Conservation (phyloP, 768 basidiomycete genomes). For the Pulveroboletus sp. region DNA sequence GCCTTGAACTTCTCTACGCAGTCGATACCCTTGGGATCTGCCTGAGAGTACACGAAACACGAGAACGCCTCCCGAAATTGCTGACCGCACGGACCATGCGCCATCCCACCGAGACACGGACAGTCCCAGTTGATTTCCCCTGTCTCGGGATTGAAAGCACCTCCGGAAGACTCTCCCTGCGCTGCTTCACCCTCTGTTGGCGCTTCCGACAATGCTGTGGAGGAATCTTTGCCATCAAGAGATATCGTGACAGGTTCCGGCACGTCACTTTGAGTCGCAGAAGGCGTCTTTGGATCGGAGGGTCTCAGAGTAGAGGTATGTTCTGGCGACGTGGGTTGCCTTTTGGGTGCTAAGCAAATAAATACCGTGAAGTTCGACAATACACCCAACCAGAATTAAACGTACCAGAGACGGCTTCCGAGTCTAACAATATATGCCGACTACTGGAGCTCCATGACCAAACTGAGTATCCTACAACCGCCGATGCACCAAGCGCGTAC, state of each 20-base stretch:
- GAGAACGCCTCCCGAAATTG: constrained; percentile 95
- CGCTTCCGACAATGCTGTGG: constrained; percentile 3
- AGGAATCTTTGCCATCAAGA: constrained; percentile 6
- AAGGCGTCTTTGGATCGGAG: constrained; percentile 20
- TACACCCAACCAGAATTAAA: background rate
- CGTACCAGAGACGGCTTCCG: constrained; percentile 30
- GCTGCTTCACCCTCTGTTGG: constrained; percentile 22
- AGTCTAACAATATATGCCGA: constrained; percentile 48
- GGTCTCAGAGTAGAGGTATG: constrained; percentile 5
- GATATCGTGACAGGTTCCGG: constrained; percentile 2
- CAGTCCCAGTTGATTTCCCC: constrained; percentile 99
- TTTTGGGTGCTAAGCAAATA: constrained; percentile 18
- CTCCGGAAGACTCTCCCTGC: constrained; percentile 32
- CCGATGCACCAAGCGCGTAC: constrained; percentile 43
- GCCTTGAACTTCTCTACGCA: constrained; percentile 96
- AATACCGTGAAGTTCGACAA: background rate
- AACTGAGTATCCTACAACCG: constrained; percentile 44
- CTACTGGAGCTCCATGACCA: constrained; percentile 43
- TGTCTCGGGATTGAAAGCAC: constrained; percentile 91
- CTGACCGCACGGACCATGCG: constrained; percentile 90
- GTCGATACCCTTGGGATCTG: constrained; percentile 95
- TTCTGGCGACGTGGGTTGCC: constrained; percentile 2
- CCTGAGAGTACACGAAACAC: constrained; percentile 92
- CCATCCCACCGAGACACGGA: constrained; percentile 98
- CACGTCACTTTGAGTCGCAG: constrained; percentile 18